Evolutionary conservation across 495 filamentous ascomycete species (phyloP).

Genomic region (Tetracladium setigerum): DNA sequence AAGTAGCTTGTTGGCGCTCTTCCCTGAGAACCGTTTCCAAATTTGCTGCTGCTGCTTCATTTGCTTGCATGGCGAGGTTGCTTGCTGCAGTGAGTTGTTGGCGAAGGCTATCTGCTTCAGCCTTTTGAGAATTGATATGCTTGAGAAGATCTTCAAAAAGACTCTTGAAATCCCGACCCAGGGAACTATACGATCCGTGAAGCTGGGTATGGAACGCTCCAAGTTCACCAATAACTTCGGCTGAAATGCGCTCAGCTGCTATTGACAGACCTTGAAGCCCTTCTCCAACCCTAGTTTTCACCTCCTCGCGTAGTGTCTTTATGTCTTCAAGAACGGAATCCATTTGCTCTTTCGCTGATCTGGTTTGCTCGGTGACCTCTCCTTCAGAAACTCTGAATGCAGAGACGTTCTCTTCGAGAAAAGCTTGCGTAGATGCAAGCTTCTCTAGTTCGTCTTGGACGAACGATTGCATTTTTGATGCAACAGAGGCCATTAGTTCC

Average conservation of each 20-base stretch:
- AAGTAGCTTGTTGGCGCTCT: slow-evolving; percentile 64
- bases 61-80: slow-evolving; percentile 54
- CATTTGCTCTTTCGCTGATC: slow-evolving; percentile 75
- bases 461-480: slow-evolving; percentile 62
- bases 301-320: slow-evolving; percentile 74
- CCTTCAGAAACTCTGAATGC: slow-evolving; percentile 58
- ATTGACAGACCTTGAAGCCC: slow-evolving; percentile 77
- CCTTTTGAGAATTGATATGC: slow-evolving; percentile 68
- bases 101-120: slow-evolving; percentile 65
- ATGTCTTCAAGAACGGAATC: slow-evolving; percentile 88
- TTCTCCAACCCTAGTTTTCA: slow-evolving; percentile 77
- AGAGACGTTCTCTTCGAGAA: slow-evolving; percentile 58
- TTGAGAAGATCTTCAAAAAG: slow-evolving; percentile 74
- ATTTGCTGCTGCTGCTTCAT: slow-evolving; percentile 52
- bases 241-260: slow-evolving; percentile 80
- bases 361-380: slow-evolving; percentile 59
- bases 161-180: slow-evolving; percentile 81
- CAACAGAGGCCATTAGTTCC: slow-evolving; percentile 55
- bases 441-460: slow-evolving; percentile 63
- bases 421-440: slow-evolving; percentile 54
- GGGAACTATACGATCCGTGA: slow-evolving; percentile 75
- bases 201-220: slow-evolving; percentile 74
- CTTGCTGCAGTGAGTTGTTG: slow-evolving; percentile 62
- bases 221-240: slow-evolving; percentile 85
- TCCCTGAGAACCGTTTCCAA: slow-evolving; percentile 68